Base-by-base conservation (phyloP, 768 basidiomycete species). In the Amanita thiersii region DNA sequence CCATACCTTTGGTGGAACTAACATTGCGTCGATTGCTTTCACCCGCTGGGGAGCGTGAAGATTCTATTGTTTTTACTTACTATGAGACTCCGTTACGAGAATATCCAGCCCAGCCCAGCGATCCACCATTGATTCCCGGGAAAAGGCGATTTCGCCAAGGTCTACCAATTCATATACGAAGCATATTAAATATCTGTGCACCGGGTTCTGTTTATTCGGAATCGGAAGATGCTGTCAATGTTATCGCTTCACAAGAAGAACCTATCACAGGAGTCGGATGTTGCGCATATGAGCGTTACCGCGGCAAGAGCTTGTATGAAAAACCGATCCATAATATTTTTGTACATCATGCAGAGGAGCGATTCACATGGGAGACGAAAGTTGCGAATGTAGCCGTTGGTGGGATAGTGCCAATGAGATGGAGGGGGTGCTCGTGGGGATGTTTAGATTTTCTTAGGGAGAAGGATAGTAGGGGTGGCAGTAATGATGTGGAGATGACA, bases 391-490 rank as follows among this genome's bases (percentile, higher is more conserved):
- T 68, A 17, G 55, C 61, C n/a, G 61, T 81, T 0, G 74, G 76
- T 14, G 75, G 68, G 5, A 48, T 52, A 9, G 78, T 81, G 4
- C 79, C 82, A 15, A 46, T 86, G 21, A 57, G 65, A 39, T 87
- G 85, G 83, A 62, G 81, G 20, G 84, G 85, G 1, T 88, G 85
- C 56, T 53, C 60, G n/a, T 49, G 44, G 37, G 76, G 76, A 0
- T 87, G 85, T 55, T 53, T 88, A 41, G 68, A 69, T 23, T 86
- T 80, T 51, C 56, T 87, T 50, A 51, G 8, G 32, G 20, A 25
- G 9, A 21, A 20, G 21, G 26, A 9, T 4, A 2, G 24, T 6
- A 3, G 15, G 18, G 5, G 32, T 5, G 25, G 25, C 43, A 50
- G 14, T 28, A 32, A 25, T 25, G 14, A 32, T 21, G 44, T n/a